phyloP scores from a whole-genome alignment of 2,329 filamentous ascomycete species.

The Byssothecium circinans region DNA sequence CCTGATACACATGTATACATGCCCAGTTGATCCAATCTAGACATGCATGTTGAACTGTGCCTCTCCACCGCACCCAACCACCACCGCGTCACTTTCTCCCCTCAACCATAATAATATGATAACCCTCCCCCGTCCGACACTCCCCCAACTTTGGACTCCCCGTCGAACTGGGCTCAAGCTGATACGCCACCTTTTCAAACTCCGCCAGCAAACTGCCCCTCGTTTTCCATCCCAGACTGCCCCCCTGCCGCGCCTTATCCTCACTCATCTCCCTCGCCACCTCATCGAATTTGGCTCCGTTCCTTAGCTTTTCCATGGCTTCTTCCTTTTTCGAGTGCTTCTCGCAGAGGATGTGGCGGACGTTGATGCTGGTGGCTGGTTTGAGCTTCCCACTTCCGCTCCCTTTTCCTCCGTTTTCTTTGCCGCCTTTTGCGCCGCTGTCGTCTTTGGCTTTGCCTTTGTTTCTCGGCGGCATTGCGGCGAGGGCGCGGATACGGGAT shows the following conservation, averaged over 20 bases:
- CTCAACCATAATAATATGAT: slow-evolving; percentile 80
- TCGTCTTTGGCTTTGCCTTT: slow-evolving; percentile 30
- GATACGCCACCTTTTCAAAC: slow-evolving; percentile 74
- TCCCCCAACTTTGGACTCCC: slow-evolving; percentile 67
- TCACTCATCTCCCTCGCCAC: slow-evolving; percentile 73
- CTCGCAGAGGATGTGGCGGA: slow-evolving; percentile 73
- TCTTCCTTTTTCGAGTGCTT: slow-evolving; percentile 80
- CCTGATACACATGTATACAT: too few relatives aligned
- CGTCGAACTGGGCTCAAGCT: slow-evolving; percentile 67
- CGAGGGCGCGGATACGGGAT: not conserved
- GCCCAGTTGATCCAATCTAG: too few relatives aligned
- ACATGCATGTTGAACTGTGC: too few relatives aligned
- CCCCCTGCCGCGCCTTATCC: slow-evolving; percentile 72
- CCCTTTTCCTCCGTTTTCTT: slow-evolving; percentile 40
- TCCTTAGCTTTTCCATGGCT: slow-evolving; percentile 67
- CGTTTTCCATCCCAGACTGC: slow-evolving; percentile 72
- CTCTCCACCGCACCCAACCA: not conserved
- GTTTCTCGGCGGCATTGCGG: slow-evolving; percentile 29
- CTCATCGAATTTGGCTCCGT: slow-evolving; percentile 71
- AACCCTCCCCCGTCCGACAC: slow-evolving; percentile 74
- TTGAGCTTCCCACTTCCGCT: slow-evolving; percentile 55
- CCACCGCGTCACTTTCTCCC: slow-evolving; percentile 53
- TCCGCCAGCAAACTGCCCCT: slow-evolving; percentile 67
- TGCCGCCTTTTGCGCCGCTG: slow-evolving; percentile 39
- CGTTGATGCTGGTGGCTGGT: slow-evolving; percentile 69